Conservation (phyloP, 257 asterid species). For the Solanum chaucha region DNA sequence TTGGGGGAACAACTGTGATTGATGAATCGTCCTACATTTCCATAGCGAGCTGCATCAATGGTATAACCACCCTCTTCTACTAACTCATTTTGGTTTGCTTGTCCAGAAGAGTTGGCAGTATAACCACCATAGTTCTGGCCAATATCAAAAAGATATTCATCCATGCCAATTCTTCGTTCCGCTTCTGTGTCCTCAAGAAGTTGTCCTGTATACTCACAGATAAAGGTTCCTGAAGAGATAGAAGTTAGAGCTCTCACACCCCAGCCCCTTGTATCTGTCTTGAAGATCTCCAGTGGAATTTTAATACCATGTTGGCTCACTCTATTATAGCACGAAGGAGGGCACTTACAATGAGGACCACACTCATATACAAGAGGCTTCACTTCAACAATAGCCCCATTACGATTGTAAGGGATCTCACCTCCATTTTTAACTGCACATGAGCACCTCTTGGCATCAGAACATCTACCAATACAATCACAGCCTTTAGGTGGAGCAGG, state of each 20-base stretch:
- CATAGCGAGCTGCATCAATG: slow-evolving; percentile 59
- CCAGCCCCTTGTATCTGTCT: slow-evolving; percentile 83
- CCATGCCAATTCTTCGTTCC: slow-evolving; percentile 53
- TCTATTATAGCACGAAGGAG: slow-evolving; percentile 81
- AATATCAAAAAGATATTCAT: slow-evolving; percentile 90
- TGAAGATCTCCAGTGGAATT: slow-evolving; percentile 65
- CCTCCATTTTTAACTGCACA: slow-evolving; percentile 67
- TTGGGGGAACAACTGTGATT: slow-evolving; percentile 90
- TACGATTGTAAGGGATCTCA: slow-evolving; percentile 63
- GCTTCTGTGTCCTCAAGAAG: slow-evolving; percentile 86
- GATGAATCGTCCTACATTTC: slow-evolving; percentile 74
- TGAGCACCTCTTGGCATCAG: slow-evolving; percentile 35
- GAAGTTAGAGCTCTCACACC: slow-evolving; percentile 69
- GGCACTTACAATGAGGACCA: slow-evolving; percentile 80
- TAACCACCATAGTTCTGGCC: slow-evolving; percentile 41
- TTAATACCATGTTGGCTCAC: slow-evolving; percentile 62
- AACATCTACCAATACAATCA: slow-evolving; percentile 58
- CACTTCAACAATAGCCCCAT: slow-evolving; percentile 67
- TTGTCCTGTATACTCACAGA: slow-evolving; percentile 85
- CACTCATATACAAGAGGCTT: slow-evolving; percentile 70
- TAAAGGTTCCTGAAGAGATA: slow-evolving; percentile 80
- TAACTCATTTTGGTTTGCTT: slow-evolving; percentile 11
- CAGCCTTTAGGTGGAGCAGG: slow-evolving; percentile 49
- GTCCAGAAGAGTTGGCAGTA: slow-evolving; percentile 21
- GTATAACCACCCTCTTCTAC: slow-evolving; percentile 53